These are phyloP conservation scores for Wickerhamiella allomyrinae DNA, from an alignment of 805 yeast genomes.

Conservation along the genomic window DNA sequence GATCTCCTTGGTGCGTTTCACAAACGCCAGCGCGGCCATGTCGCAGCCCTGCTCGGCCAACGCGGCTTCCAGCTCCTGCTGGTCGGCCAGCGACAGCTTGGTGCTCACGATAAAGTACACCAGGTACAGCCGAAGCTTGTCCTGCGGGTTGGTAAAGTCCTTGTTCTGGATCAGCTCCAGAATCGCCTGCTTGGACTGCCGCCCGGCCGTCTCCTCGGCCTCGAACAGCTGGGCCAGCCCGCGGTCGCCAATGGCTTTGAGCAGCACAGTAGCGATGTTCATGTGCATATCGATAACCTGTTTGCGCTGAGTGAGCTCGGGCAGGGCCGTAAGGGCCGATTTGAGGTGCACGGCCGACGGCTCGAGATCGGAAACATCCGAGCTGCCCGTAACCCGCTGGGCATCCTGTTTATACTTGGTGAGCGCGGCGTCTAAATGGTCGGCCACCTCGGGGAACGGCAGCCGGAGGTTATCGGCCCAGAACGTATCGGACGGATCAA, in stretches of 20 bases:
- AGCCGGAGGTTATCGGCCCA: conserved; percentile 73
- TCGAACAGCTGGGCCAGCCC: conserved; percentile 84
- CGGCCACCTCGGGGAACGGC: conserved; percentile 99
- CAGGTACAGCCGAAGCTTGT: conserved; percentile 78
- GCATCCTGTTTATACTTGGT: conserved; percentile 77
- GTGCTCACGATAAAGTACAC: conserved; percentile 42
- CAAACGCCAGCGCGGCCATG: conserved; percentile 51
- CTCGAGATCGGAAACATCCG: conserved; percentile 47
- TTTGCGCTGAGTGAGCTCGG: conserved; percentile 82
- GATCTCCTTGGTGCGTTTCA: conserved; percentile 68
- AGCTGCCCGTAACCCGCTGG: conserved; percentile 62
- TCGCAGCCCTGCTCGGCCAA: conserved; percentile 47
- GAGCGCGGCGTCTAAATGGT: conserved; percentile 77
- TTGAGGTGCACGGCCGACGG: conserved; percentile 38
- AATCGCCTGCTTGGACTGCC: conserved; percentile 39
- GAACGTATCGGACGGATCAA: conserved; percentile 87
- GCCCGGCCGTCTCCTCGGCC: conserved; percentile 65
- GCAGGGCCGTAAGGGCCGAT: conserved; percentile 76
- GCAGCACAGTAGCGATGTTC: conserved; percentile 77
- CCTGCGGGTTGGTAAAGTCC: conserved; percentile 43
- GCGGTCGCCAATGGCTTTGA: conserved; percentile 74
- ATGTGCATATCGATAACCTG: conserved; percentile 88
- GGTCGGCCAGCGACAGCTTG: conserved; percentile 35
- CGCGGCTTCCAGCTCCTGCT: conserved; percentile 48
- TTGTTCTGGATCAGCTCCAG: conserved; percentile 36